phyloP scores from a whole-genome alignment of 345 rosid species.

The Gynandropsis gynandra region DNA sequence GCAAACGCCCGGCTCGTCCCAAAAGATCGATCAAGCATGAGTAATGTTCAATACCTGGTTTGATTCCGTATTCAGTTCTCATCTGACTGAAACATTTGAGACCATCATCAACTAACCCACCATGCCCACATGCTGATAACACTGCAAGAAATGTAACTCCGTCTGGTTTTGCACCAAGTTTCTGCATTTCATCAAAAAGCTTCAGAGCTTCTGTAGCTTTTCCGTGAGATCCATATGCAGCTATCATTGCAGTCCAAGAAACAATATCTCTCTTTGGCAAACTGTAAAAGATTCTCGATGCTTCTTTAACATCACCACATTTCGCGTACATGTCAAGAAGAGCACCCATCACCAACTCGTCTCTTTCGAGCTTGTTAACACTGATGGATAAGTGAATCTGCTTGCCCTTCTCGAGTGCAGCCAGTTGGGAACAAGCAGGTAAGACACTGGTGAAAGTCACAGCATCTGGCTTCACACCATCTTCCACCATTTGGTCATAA shows the following conservation, averaged over 20 bases:
- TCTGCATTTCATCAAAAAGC: constrained; percentile 48
- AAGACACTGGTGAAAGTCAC: constrained; percentile 50
- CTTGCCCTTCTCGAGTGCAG: constrained; percentile 60
- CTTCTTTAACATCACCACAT: constrained; percentile 71
- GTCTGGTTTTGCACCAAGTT: constrained; percentile 43
- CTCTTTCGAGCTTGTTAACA: constrained; percentile 29
- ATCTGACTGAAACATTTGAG: constrained; percentile 37
- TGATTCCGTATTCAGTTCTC: constrained; percentile 29
- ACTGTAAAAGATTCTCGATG: constrained; percentile 33
- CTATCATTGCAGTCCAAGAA: constrained; percentile 71
- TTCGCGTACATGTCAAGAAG: constrained; percentile 81
- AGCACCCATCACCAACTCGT: constrained; percentile 56
- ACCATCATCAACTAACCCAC: constrained; percentile 56
- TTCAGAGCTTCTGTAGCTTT: constrained; percentile 44
- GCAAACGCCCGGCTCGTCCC: constrained; percentile 58
- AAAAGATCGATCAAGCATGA: constrained; percentile 76
- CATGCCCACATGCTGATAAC: constrained; percentile 68
- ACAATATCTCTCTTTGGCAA: constrained; percentile 49
- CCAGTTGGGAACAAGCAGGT: constrained; percentile 61
- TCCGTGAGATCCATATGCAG: constrained; percentile 70
- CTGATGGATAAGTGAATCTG: constrained; percentile 41
- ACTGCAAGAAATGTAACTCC: constrained; percentile 54
- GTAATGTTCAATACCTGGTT: constrained; percentile 52
- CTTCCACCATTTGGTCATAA: constrained; percentile 38
- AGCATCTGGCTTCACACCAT: constrained; percentile 46